Evolutionary conservation across 768 basidiomycete species (phyloP).

Genomic region (Gelatoporia subvermispora): DNA sequence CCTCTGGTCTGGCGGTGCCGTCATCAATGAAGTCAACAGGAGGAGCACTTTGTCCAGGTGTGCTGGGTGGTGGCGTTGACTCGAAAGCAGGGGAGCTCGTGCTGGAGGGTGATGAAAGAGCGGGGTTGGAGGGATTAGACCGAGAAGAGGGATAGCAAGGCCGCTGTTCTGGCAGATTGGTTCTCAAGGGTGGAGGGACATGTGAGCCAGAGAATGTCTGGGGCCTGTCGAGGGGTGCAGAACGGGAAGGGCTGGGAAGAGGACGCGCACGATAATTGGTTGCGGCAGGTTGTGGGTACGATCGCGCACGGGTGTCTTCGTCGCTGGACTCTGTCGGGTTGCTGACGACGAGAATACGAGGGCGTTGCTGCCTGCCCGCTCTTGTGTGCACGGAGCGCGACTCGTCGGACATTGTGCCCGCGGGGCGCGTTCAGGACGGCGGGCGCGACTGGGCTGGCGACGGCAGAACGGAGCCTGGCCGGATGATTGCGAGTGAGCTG

Average conservation of each 20-base stretch:
- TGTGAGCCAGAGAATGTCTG: constrained; percentile 17
- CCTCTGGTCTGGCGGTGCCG: constrained; percentile 28
- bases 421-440: not conserved
- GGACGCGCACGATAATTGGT: constrained; percentile 20
- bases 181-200: constrained; percentile 32
- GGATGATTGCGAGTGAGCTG: constrained; percentile 6
- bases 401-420: constrained; percentile 56
- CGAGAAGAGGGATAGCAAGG: constrained; percentile 28
- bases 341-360: constrained; percentile 49
- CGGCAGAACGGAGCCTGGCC: constrained; percentile 5
- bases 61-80: constrained; percentile 67
- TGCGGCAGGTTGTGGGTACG: constrained; percentile 21
- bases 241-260: constrained; percentile 24
- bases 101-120: constrained; percentile 67
- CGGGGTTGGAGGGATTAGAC: constrained; percentile 52
- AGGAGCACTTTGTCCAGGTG: constrained; percentile 48
- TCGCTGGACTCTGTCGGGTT: constrained; percentile 49
- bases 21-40: constrained; percentile 37
- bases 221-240: constrained; percentile 21
- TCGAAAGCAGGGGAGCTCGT: constrained; percentile 61
- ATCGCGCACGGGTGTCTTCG: constrained; percentile 19
- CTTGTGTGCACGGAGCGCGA: constrained; percentile 35
- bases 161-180: constrained; percentile 26
- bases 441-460: not conserved
- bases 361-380: constrained; percentile 23